Evolutionary conservation across 225 moss, liverwort and hornwort genomes (phyloP).

Genomic region (Sphagnum tenellum): DNA sequence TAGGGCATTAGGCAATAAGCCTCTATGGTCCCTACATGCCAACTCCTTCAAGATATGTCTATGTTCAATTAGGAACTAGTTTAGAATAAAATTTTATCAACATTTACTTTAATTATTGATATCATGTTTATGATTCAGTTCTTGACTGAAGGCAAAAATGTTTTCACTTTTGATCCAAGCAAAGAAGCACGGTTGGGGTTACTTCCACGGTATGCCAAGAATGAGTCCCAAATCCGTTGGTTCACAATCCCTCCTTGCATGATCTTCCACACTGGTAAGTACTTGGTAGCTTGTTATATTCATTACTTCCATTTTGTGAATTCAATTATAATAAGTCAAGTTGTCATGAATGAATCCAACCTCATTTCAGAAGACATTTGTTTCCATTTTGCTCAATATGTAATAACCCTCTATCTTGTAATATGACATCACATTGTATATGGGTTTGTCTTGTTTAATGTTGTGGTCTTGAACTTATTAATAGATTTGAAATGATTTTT

Average conservation of each 20-base stretch:
- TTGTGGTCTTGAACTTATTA: background rate
- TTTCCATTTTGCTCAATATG: too few species aligned
- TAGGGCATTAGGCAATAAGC: conserved; percentile 4
- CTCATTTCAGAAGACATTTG: background rate
- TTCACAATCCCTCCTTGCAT: conserved; percentile 58
- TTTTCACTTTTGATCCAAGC: conserved; percentile 38
- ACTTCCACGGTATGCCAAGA: conserved; percentile 66
- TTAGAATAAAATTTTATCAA: too few species aligned
- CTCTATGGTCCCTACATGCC: background rate
- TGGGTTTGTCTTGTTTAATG: background rate
- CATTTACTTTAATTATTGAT: too few species aligned
- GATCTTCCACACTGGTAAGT: conserved; percentile 69
- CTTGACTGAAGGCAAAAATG: conserved; percentile 30
- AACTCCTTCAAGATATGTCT: background rate
- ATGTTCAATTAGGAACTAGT: too few species aligned
- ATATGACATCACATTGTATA: background rate
- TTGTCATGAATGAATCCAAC: background rate
- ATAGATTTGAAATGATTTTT: background rate
- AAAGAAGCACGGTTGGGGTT: conserved; percentile 70
- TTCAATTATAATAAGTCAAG: background rate
- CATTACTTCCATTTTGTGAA: background rate
- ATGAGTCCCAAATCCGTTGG: conserved; percentile 73
- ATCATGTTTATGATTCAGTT: background rate
- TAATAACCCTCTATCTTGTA: background rate
- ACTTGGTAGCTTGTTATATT: background rate